Base-by-base conservation (phyloP, 1,284 basidiomycete genomes). In the Cystobasidium slooffiae region DNA sequence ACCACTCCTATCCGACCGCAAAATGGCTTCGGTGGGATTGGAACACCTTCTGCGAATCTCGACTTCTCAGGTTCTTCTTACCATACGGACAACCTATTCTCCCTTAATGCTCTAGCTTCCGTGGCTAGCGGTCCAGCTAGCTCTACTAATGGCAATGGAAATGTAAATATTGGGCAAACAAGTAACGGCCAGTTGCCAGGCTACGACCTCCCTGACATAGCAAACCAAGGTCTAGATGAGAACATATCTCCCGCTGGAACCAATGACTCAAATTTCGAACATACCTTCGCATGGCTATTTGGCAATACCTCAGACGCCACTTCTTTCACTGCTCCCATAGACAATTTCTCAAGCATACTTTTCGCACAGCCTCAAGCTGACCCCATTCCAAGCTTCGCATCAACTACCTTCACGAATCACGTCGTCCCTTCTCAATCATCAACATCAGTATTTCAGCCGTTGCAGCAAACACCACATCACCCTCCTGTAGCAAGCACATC, bases 221-320 rank as follows among this genome's bases (percentile, higher is more conserved):
- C 44, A 6, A 46, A 20, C 24, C 39, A 43, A 44, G 44, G 2
- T 24, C 3, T 61, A 20, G 59, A 46, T 44, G 59, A 61, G 44
- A 46, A 61, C 44, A 24, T 61, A 6, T 61, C 59, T 6, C 59
- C 59, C 22, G 39, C 59, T 39, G 56, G 56, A 61, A 61, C 59
- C 9, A 44, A 31, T 7, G 59, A 61, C n/a, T 61, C 59, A 31
- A 61, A 61, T 44, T 61, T 61, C 41, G 59, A 61, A 44, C 59
- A 61, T 61, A 61, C 59, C 18, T 61, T 61, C 59, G 59, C 59
- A 14, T 61, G 59, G 59, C 59, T 61, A 9, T 61, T 61, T 20
- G 59, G 59, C 59, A 61, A 61, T 44, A n/a, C 59, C 6, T n/a
- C 41, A 10, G 59, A 61, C 22, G 41, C 59, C 20, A 43, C 59